phyloP scores from a whole-genome alignment of 2,329 filamentous ascomycete genomes.

The Aspergillus sp. region DNA sequence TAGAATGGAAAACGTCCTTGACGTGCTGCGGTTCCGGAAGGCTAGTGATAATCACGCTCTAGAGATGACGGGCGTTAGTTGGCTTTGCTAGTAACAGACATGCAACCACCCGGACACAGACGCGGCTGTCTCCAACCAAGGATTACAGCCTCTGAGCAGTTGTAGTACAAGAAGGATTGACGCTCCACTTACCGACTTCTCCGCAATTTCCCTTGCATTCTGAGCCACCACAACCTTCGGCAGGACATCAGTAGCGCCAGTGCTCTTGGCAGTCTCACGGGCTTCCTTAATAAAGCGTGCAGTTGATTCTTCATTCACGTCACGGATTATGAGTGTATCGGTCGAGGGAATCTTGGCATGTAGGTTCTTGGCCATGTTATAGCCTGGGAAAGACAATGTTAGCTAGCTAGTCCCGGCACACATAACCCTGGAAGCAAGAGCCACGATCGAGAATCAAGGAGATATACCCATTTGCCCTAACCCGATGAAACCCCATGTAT shows the following conservation, averaged over 20 bases:
- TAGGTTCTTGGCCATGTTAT: slow-evolving; percentile 74
- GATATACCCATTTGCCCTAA: slow-evolving; percentile 64
- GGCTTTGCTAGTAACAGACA: background rate
- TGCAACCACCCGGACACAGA: background rate
- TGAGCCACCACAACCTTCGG: slow-evolving; percentile 60
- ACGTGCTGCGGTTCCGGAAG: slow-evolving; percentile 90
- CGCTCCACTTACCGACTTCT: slow-evolving; percentile 63
- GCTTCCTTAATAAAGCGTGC: slow-evolving; percentile 62
- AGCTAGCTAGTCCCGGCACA: slow-evolving; percentile 1
- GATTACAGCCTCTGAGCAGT: background rate
- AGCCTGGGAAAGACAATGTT: slow-evolving; percentile 53
- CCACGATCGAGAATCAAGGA: background rate
- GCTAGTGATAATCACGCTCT: slow-evolving; percentile 88
- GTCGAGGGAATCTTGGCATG: slow-evolving; percentile 66
- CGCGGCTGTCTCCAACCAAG: background rate
- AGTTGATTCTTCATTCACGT: slow-evolving; percentile 64
- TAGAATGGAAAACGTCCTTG: slow-evolving; percentile 76
- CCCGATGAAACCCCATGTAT: slow-evolving; percentile 64
- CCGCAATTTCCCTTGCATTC: slow-evolving; percentile 65
- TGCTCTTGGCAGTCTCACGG: slow-evolving; percentile 36
- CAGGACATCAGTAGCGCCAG: slow-evolving; percentile 38
- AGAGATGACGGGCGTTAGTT: slow-evolving; percentile 18
- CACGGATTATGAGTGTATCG: slow-evolving; percentile 68
- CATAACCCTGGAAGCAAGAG: background rate
- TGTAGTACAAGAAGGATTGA: background rate